Base-by-base conservation (phyloP, 1,284 basidiomycete species). In the Trametes polyzona region DNA sequence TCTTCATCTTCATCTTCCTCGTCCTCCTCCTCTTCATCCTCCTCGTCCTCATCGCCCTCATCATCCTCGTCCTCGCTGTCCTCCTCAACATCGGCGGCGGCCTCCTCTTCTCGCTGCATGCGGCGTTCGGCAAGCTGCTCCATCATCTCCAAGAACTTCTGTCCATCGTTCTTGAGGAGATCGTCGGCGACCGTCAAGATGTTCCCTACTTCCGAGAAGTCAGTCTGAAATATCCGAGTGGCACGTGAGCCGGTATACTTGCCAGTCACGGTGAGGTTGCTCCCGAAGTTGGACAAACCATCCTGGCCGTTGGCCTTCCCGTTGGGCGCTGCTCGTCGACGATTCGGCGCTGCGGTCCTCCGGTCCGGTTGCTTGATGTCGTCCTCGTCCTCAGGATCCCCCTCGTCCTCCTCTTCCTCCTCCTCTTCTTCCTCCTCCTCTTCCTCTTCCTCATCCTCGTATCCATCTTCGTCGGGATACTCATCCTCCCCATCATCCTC, bases 101-200 rank as follows among this genome's bases (percentile, higher is more conserved):
- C 93, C 73, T 95, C 90, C 70, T 96, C 94, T 69, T 98, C 96
- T 4, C 96, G 85, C 63, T 92, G 88, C 83, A 96, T 93, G 40
- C 95, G 86, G 57, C 94, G 87, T 71, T 98, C 95, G 0, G 96
- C 96, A 32, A 99, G 84, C 74, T 97, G 95, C 75, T 99, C 96
- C 96, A 99, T 99, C 96, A 99, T 99, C 78, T 99, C 96, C 68
- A 99, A 79, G 79, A 99, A 98, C 78, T 98, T 98, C 69, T 95
- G 93, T 3, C 95, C 96, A 69, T 99, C 96, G 70, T 98, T 98
- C 81, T 97, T 97, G 66, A 98, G 82, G 49, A 99, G 84, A 78
- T 99, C 96, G 71, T 99, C 96, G 47, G 96, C 96, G 48, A 99
- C 96, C n/a, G 97, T 98, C 55, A 99, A 82, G 69, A 99, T 98